Evolutionary conservation across 176 grass and related monocot genomes (phyloP), one percentile per base, ranked within the genome.

Genomic region (Typha latifolia): DNA sequence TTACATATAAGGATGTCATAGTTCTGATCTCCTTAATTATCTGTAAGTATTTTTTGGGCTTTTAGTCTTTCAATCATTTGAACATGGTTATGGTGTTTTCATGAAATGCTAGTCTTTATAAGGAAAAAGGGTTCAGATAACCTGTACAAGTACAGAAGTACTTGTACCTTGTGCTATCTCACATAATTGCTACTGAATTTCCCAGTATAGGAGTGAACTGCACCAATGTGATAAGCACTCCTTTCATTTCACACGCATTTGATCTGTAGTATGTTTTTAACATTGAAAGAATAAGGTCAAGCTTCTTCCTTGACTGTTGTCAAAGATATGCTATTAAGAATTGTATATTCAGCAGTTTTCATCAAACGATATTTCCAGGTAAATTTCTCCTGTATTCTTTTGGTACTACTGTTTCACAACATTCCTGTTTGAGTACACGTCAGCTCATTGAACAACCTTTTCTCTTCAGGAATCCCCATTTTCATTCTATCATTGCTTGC

Each of bases 331-430:
- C 19, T 87, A 15, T 84, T 92, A 20, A 73, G 85, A 31, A 97
- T 97, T 43, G 55, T 73, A 24, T 97, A 97, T 75, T 97, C 94
- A 67, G 67, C 76, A 62, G 24, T 73, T 19, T 97, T 97, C 63
- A 97, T 97, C 74, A 90, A 85, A 76, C 67, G 69, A 29, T 97
- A 87, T 71, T 97, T 97, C 81, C 77, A 97, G 85, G 94, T 93
- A 79, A 56, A 55, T 29, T 78, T 63, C 23, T 74, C 12, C 23
- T 8, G 26, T 67, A 66, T 32, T 63, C 27, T 21, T 70, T 81
- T 61, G 14, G 70, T 64, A 32, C 56, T 61, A 20, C 18, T 4
- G 9, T 31, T 0, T 16, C 3, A 20, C 52, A 61, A 4, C 26
- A 21, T 12, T 57, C 27, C 20, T 23, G 16, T 62, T n/a, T 24